phyloP scores from a whole-genome alignment of 2,329 filamentous ascomycete species.

The Passalora sequoiae region DNA sequence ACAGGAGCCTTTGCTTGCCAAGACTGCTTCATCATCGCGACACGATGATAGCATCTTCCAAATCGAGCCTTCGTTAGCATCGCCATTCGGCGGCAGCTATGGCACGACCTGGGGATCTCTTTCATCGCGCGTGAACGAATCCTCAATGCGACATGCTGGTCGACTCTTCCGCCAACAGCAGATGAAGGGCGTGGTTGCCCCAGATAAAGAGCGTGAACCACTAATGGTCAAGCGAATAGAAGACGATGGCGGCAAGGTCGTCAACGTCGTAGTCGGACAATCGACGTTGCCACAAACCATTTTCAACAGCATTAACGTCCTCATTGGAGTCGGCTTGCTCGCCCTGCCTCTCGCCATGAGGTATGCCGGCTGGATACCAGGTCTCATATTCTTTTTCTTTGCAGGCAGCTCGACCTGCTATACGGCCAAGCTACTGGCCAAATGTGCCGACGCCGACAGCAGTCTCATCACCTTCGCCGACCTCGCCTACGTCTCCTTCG shows the following conservation, averaged over 20 bases:
- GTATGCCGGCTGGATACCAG: constrained; percentile 83
- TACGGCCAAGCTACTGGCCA: constrained; percentile 77
- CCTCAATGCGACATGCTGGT: constrained; percentile 53
- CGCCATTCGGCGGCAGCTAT: constrained; percentile 68
- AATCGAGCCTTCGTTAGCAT: constrained; percentile 54
- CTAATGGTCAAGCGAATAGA: constrained; percentile 85
- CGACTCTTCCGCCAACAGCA: constrained; percentile 47
- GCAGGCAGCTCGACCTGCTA: constrained; percentile 75
- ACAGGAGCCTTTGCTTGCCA: constrained; percentile 25
- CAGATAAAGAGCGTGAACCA: constrained; percentile 55
- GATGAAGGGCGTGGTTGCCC: constrained; percentile 37
- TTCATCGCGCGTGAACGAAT: constrained; percentile 52
- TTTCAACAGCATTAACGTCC: constrained; percentile 91
- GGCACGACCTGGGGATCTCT: constrained; percentile 58
- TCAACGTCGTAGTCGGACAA: constrained; percentile 81
- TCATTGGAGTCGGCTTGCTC: constrained; percentile 84
- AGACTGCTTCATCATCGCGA: constrained; percentile 26
- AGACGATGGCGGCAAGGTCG: constrained; percentile 74
- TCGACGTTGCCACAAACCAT: constrained; percentile 94
- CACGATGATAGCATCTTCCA: constrained; percentile 43
- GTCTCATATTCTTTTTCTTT: constrained; percentile 66
- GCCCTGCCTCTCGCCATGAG: constrained; percentile 83
- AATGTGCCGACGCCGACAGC: constrained; percentile 80
- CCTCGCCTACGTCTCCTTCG: constrained; percentile 85
- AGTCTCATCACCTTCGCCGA: constrained; percentile 92